Percentiles rank a stretch among this genome's conserved stretches.
Evolutionary conservation across 139 green algal species (phyloP).

Genomic region (Chlorella sp.): DNA sequence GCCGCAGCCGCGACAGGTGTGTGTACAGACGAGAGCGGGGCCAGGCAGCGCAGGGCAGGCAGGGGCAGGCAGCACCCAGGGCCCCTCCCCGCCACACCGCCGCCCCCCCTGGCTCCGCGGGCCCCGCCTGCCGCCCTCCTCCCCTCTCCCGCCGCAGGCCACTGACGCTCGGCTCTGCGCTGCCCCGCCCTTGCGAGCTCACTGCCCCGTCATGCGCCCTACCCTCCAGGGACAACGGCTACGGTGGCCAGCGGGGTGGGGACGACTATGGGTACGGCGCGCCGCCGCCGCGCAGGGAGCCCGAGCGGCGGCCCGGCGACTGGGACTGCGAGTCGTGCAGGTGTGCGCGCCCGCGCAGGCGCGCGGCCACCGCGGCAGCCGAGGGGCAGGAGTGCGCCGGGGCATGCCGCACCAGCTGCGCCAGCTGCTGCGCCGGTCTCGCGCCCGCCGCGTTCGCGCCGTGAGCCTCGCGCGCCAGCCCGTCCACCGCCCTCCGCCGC

Average conservation of each 20-base stretch:
- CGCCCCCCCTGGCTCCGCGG: not conserved
- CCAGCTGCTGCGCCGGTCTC: not conserved
- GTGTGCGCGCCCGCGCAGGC: too few species aligned
- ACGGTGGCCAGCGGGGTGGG: not conserved
- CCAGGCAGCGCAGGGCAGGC: not conserved
- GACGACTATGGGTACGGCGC: not conserved
- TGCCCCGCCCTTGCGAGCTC: not conserved
- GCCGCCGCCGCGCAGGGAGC: not conserved
- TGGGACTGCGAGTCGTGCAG: conserved; percentile 44
- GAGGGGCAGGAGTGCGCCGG: too few species aligned
- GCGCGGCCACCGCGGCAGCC: too few species aligned
- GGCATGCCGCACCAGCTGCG: not conserved
- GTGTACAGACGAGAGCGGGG: not conserved
- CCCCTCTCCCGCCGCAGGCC: not conserved
- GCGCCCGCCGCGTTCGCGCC: too few species aligned
- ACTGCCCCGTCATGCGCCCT: not conserved
- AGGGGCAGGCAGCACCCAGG: too few species aligned
- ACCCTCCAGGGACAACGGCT: not conserved
- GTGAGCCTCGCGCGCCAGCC: too few species aligned
- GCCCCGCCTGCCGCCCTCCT: not conserved
- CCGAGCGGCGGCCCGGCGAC: conserved; percentile 31
- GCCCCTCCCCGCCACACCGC: too few species aligned
- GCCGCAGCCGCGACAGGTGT: conserved; percentile 19
- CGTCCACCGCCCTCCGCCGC: too few species aligned
- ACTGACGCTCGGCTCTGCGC: not conserved